Evolutionary conservation across 169 alveolate species (phyloP), one percentile per base, ranked within the genome.

Genomic region (Miamiensis avidus): DNA sequence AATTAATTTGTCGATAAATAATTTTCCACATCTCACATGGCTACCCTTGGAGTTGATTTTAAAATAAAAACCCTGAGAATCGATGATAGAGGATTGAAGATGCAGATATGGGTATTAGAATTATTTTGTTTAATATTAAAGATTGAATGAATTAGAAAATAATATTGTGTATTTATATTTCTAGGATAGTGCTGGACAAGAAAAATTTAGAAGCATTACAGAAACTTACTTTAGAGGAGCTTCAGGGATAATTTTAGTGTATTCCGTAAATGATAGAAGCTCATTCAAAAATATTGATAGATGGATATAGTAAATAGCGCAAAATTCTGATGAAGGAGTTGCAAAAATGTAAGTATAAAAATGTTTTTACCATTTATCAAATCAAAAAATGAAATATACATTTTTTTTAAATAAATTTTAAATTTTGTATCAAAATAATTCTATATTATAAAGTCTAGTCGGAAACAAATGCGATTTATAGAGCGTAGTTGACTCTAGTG

Each of bases 151-250:
- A n/a, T 49, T 49, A 49, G 69, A 49, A 49, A 49, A 49, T 11
- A 49, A 49, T 49, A 11, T 11, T 11, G 4, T 49, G 20, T 11
- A 11, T 49, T 49, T 11, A 11, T 11, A 49, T 49, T 11, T 11
- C 20, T 49, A 49, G 69, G 97, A 95, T 88, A 93, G 97, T 31
- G 97, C 98, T 34, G 98, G 98, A 32, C 89, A 93, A 83, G 97
- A 95, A 78, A 84, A 95, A 77, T 95, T 91, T 81, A 77, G 95
- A 74, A 92, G 94, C 15, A 95, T 95, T 74, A 94, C 98, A 65
- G 85, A 93, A 74, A 93, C 97, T 25, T 92, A 93, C 78, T 92
- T 84, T 75, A 76, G 85, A 74, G 94, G 93, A 31, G 93, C 94
- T 15, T 82, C 81, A 78, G 92, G 92, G 0, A 89, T 92, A 64